Evolutionary conservation across 129 eudicot genomes (phyloP), one percentile per base, ranked within the genome.

Genomic region (Lactuca sativa): DNA sequence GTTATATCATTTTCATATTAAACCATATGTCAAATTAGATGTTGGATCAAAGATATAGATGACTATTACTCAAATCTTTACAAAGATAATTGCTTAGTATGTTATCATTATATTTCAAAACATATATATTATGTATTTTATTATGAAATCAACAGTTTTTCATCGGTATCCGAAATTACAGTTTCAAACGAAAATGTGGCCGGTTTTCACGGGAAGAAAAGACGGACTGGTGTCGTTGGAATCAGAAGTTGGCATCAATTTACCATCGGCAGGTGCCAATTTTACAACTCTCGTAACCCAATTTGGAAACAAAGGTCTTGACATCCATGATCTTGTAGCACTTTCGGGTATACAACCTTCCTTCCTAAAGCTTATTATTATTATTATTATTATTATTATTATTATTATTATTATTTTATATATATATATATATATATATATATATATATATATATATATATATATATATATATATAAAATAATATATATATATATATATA

Each of bases 171-270:
- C 2, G 8, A 9, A 15, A 14, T 13, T 68, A 49, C 66, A 86
- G 91, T 86, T 82, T 60, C 32, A 67, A 4, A 73, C 6, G 21
- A 57, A 81, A 11, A 66, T 86, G 85, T 86, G 91, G 91, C 77
- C 79, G 58, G 91, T 82, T 37, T 56, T 74, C 3, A 87, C 95
- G 0, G 95, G 95, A 18, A 76, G 95, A 74, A 82, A 76, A 68
- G 95, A 87, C 72, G 95, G 95, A 37, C 74, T 14, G 3, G 40
- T 84, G 9, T 87, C 95, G 0, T 67, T 69, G 33, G 82, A 77
- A 0, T 34, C 87, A 0, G 90, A 87, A 16, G 90, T 78, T 5
- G 57, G 56, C 0, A 74, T 34, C 9, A 79, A 84, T 67, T 53
- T 87, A 41, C 95, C 95, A 33, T 79, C 90, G 2, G 78, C 88